Evolutionary conservation across 192 early-diverging fungal genomes (phyloP).

Genomic region (Phlyctochytrium planicorne): DNA sequence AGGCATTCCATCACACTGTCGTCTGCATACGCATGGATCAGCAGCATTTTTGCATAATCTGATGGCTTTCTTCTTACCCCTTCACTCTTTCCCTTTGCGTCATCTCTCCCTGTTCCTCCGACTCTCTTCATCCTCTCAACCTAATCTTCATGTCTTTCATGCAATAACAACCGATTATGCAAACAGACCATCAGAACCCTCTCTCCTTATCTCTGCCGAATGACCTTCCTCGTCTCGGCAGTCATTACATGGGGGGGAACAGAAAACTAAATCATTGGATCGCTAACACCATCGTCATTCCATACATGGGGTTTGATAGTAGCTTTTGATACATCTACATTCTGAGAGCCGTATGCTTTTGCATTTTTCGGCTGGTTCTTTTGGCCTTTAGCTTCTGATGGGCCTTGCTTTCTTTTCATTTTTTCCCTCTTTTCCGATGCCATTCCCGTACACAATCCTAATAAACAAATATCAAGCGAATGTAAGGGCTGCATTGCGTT

Average conservation of each 20-base stretch:
- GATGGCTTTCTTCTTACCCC: neutral
- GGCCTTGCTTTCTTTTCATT: neutral
- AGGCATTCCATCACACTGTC: too few species aligned
- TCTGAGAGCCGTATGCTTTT: neutral
- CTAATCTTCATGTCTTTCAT: too few species aligned
- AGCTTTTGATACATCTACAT: neutral
- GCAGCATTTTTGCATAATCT: neutral
- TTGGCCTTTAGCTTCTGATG: neutral
- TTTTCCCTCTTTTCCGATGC: neutral
- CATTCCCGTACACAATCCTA: neutral
- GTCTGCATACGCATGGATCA: neutral
- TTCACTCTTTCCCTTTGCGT: neutral
- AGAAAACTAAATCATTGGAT: neutral
- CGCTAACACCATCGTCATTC: neutral
- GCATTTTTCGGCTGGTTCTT: neutral
- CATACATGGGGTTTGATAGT: neutral
- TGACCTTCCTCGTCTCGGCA: neutral
- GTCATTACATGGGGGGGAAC: neutral
- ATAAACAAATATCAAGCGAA: neutral
- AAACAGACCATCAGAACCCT: too few species aligned
- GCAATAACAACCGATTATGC: too few species aligned
- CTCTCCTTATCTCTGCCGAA: neutral
- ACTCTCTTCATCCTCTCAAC: neutral
- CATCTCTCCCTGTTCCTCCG: neutral
- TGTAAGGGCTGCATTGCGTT: neutral